These are phyloP conservation scores for Hericium rajendrae DNA, from an alignment of 768 basidiomycete genomes.

Conservation along the genomic window DNA sequence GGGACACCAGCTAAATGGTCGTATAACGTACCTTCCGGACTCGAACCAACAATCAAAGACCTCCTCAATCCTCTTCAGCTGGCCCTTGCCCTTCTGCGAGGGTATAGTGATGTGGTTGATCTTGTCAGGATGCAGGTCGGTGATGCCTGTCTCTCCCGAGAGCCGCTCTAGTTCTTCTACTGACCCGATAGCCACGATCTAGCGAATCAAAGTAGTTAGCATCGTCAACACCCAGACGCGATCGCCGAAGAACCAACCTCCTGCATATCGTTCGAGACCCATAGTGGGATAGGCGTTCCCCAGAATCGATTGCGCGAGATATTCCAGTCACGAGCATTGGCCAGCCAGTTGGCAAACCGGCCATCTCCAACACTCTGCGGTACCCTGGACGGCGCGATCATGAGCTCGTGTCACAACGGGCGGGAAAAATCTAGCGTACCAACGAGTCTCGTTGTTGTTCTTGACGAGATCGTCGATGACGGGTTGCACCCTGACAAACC, in stretches of 20 bases:
- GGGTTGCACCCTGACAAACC: conserved; percentile 88
- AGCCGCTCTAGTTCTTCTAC: conserved; percentile 79
- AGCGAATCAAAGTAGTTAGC: not conserved
- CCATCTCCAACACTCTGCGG: conserved; percentile 85
- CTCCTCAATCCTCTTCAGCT: conserved; percentile 84
- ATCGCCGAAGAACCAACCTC: conserved; percentile 43
- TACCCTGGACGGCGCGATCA: conserved; percentile 47
- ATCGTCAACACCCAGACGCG: not conserved
- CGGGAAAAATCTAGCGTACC: conserved; percentile 34
- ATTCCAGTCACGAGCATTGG: conserved; percentile 99
- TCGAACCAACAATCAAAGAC: conserved; percentile 99
- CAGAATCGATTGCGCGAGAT: conserved; percentile 98
- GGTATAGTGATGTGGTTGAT: conserved; percentile 97
- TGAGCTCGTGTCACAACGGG: not conserved
- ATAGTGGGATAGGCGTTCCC: conserved; percentile 96
- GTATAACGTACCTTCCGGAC: conserved; percentile 72
- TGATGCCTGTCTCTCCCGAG: conserved; percentile 77
- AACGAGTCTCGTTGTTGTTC: conserved; percentile 86
- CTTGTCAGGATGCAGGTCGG: conserved; percentile 86
- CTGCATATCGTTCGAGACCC: conserved; percentile 87
- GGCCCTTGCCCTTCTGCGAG: conserved; percentile 79
- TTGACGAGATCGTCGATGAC: conserved; percentile 79
- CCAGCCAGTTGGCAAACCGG: conserved; percentile 94
- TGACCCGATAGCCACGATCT: conserved; percentile 45
- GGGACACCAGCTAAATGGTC: not conserved